A percentile compares a stretch with the other conserved stretches of the same genome.
phyloP scores from a whole-genome alignment of 192 early-diverging fungal species.

The Thamnidium elegans region DNA sequence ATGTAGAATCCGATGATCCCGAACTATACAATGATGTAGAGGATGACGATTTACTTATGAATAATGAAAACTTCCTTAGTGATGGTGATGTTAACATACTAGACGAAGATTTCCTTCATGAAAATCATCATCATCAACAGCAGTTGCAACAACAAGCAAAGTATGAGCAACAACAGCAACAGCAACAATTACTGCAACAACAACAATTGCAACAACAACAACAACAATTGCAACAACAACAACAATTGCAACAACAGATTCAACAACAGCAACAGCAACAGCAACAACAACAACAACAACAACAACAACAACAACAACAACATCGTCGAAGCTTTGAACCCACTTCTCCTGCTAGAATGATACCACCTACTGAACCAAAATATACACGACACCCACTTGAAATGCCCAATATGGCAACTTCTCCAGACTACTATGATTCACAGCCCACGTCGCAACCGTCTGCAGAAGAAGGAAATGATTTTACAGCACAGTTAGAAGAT shows the following conservation, averaged over 20 bases:
- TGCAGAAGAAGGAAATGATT: constrained; percentile 1
- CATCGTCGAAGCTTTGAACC: constrained; percentile 4
- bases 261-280: constrained; percentile 2
- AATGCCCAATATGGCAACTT: neutral
- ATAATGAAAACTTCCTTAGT: constrained; percentile 38
- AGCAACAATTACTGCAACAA: constrained; percentile 1
- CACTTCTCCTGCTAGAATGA: neutral
- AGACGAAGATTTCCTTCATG: constrained; percentile 39
- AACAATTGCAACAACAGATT: constrained; percentile 5
- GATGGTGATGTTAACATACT: constrained; percentile 37
- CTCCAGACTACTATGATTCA: neutral
- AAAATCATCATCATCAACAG: constrained; percentile 5
- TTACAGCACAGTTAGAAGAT: constrained; percentile 1
- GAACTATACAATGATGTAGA: constrained; percentile 30
- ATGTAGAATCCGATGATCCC: constrained; percentile 34
- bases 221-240: neutral
- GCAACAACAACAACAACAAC: neutral
- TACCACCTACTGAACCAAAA: neutral
- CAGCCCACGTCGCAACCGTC: neutral
- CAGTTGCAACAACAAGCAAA: neutral
- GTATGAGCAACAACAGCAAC: neutral
- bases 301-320: neutral
- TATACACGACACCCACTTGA: constrained; percentile 1
- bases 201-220: neutral
- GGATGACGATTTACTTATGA: constrained; percentile 32